These are phyloP conservation scores for Pisolithus microcarpus DNA, from an alignment of 768 basidiomycete species.

Conservation along the genomic window DNA sequence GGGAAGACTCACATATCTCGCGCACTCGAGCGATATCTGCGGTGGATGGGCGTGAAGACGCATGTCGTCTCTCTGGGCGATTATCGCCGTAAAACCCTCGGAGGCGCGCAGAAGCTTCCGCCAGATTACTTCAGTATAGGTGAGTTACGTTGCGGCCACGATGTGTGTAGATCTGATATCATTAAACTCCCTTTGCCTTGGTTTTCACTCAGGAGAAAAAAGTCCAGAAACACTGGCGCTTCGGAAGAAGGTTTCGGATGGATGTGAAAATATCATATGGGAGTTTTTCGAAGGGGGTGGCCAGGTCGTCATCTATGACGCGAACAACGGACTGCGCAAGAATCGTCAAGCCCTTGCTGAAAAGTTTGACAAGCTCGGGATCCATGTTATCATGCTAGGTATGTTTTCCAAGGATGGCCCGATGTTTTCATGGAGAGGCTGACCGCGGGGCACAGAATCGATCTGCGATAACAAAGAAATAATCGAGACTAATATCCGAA, in stretches of 20 bases:
- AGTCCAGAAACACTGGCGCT: constrained; percentile 73
- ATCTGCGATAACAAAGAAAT: constrained; percentile 88
- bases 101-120: constrained; percentile 82
- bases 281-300: constrained; percentile 83
- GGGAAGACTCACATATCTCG: constrained; percentile 97
- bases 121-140: constrained; percentile 88
- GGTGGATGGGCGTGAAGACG: constrained; percentile 98
- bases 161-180: neutral
- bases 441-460: constrained; percentile 51
- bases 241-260: constrained; percentile 63
- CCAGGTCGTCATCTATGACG: constrained; percentile 98
- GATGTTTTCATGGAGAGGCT: neutral
- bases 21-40: constrained; percentile 91
- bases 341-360: constrained; percentile 67
- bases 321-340: constrained; percentile 80
- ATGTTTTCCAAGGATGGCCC: constrained; percentile 13
- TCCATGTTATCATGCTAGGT: constrained; percentile 95
- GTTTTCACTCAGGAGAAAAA: constrained; percentile 54
- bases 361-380: constrained; percentile 77
- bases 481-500: constrained; percentile 89
- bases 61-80: constrained; percentile 93
- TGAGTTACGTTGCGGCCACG: constrained; percentile 22
- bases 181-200: neutral
- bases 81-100: constrained; percentile 84
- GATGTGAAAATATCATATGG: constrained; percentile 86